Percentiles rank a stretch among this genome's conserved stretches.
Evolutionary conservation across 2,329 filamentous ascomycete genomes (phyloP).

Genomic region (Neonectria punicea): DNA sequence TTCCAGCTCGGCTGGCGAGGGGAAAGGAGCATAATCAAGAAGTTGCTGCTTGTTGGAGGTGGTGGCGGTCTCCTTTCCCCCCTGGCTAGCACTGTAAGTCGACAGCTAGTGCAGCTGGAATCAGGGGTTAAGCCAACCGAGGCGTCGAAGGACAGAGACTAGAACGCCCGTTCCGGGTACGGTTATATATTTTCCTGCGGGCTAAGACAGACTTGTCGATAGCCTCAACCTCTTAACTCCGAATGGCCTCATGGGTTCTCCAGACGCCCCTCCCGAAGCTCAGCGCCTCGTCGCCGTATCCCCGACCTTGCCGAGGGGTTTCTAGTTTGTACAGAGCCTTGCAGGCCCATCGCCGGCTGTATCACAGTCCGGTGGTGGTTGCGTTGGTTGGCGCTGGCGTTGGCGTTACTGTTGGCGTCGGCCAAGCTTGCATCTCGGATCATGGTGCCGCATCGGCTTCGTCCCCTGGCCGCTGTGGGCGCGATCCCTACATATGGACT

Average conservation of each 20-base stretch:
- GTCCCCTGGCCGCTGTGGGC: not conserved
- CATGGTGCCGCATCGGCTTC: not conserved
- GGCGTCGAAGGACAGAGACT: not conserved
- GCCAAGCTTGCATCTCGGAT: not conserved
- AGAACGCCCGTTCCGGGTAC: not conserved
- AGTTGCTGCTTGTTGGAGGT: not conserved
- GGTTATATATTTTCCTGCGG: not conserved
- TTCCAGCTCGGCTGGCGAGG: not conserved
- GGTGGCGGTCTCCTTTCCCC: not conserved
- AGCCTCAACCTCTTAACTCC: not conserved
- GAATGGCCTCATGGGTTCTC: not conserved
- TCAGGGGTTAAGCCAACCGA: not conserved
- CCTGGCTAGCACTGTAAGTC: not conserved
- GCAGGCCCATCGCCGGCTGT: not conserved
- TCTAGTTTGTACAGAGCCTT: not conserved
- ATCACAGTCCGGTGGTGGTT: not conserved
- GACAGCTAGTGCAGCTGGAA: not conserved
- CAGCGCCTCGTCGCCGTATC: not conserved
- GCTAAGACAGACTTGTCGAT: not conserved
- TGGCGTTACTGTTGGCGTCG: not conserved
- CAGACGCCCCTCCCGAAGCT: not conserved
- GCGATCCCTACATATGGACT: not conserved
- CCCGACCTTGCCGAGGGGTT: not conserved
- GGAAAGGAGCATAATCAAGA: not conserved
- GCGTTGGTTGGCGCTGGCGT: not conserved